Evolutionary conservation across 768 basidiomycete species (phyloP).

Genomic region (Boletus vinaceobasis): DNA sequence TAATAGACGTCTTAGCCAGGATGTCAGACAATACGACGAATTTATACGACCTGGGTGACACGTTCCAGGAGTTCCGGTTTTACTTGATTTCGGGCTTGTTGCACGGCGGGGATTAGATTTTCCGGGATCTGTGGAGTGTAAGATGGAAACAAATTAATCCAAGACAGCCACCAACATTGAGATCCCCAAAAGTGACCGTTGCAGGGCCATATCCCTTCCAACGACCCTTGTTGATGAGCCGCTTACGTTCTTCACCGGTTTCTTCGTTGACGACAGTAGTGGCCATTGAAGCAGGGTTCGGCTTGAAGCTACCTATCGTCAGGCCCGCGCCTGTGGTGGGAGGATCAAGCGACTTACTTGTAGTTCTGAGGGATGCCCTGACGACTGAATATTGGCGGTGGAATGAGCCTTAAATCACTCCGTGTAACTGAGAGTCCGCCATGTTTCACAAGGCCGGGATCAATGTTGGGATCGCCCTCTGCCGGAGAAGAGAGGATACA

Average conservation of each 20-base stretch:
- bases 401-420: conserved; percentile 73
- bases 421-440: conserved; percentile 24
- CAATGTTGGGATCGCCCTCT: conserved; percentile 44
- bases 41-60: conserved; percentile 46
- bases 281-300: conserved; percentile 69
- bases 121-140: conserved; percentile 52
- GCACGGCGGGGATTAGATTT: conserved; percentile 57
- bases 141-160: not conserved
- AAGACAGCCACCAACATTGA: conserved; percentile 32
- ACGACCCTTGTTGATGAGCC: conserved; percentile 82
- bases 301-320: conserved; percentile 57
- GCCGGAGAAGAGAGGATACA: conserved; percentile 39
- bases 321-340: not conserved
- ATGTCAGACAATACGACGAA: conserved; percentile 3
- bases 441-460: conserved; percentile 40
- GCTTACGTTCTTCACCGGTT: conserved; percentile 77
- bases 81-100: conserved; percentile 53
- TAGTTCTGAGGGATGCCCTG: conserved; percentile 78
- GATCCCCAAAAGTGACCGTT: conserved; percentile 63
- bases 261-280: conserved; percentile 65
- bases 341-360: conserved; percentile 46
- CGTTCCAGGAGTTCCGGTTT: conserved; percentile 53
- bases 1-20: conserved; percentile 28
- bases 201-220: conserved; percentile 82
- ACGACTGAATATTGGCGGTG: conserved; percentile 87